Conservation (phyloP, 2,329 filamentous ascomycete species). For the Claviceps sp. region DNA sequence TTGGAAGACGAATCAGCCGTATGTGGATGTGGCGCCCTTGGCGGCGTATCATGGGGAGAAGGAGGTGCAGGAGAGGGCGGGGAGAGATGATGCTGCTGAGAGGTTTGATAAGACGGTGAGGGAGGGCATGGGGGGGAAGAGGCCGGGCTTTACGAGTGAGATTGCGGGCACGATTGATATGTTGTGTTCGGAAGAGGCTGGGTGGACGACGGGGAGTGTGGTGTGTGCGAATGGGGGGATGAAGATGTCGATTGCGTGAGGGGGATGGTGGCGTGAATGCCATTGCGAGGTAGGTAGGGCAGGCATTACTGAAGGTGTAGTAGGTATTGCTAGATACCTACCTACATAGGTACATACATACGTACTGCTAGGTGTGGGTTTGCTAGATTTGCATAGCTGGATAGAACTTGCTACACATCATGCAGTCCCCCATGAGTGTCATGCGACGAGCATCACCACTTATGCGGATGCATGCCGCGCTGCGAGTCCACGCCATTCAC, state of each 20-base stretch:
- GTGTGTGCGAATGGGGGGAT: conserved; percentile 55
- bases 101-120: conserved; percentile 21
- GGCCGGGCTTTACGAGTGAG: conserved; percentile 31
- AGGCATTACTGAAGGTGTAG: too few relatives aligned
- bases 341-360: too few relatives aligned
- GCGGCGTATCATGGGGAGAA: conserved; percentile 20
- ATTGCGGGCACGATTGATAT: conserved; percentile 59
- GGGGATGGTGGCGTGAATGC: too few relatives aligned
- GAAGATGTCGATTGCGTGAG: conserved; percentile 23
- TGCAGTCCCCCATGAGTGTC: too few relatives aligned
- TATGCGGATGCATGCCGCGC: not conserved
- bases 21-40: conserved; percentile 22
- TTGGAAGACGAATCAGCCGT: conserved; percentile 25
- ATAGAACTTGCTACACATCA: too few relatives aligned
- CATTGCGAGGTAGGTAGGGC: too few relatives aligned
- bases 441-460: too few relatives aligned
- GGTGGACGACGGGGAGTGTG: conserved; percentile 58
- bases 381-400: too few relatives aligned
- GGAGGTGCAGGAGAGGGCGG: conserved; percentile 16
- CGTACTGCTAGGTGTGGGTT: too few relatives aligned
- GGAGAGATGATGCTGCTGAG: conserved; percentile 18
- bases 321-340: too few relatives aligned
- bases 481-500: not conserved
- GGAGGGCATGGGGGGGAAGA: conserved; percentile 19
- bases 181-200: conserved; percentile 52